These are phyloP conservation scores for Vitis hybrid DNA, from an alignment of 177 flowering plant species.

Conservation along the genomic window DNA sequence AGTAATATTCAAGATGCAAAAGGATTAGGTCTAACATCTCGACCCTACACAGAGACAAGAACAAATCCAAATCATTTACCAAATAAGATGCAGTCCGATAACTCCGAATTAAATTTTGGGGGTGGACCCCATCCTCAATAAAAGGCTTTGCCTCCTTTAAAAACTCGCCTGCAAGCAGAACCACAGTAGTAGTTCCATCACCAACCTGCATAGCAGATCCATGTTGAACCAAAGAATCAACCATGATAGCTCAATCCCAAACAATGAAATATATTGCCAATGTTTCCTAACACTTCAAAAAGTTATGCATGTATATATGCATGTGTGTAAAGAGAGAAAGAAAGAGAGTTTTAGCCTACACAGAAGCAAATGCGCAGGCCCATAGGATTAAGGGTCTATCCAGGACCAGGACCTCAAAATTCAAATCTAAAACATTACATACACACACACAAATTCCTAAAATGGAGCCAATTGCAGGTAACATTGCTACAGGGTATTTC, in stretches of 20 bases:
- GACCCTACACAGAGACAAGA: background rate
- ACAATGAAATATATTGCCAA: no score
- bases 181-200: conserved; percentile 99
- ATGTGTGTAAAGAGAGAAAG: no score
- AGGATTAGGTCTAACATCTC: background rate
- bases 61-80: conserved; percentile 36
- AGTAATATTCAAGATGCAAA: background rate
- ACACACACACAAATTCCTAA: no score
- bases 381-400: no score
- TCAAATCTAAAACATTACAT: no score
- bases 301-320: no score
- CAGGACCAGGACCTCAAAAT: no score
- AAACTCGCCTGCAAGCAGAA: conserved; percentile 94
- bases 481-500: no score
- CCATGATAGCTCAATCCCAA: background rate
- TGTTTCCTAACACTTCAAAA: no score
- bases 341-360: no score
- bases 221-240: background rate
- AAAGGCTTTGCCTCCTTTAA: conserved; percentile 97
- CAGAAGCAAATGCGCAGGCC: no score
- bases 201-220: conserved; percentile 63
- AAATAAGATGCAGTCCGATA: conserved; percentile 68
- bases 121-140: conserved; percentile 95
- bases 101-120: conserved; percentile 87
- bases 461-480: no score